These are phyloP conservation scores for Trifolium pratense DNA, from an alignment of 306 rosid species.

Conservation along the genomic window DNA sequence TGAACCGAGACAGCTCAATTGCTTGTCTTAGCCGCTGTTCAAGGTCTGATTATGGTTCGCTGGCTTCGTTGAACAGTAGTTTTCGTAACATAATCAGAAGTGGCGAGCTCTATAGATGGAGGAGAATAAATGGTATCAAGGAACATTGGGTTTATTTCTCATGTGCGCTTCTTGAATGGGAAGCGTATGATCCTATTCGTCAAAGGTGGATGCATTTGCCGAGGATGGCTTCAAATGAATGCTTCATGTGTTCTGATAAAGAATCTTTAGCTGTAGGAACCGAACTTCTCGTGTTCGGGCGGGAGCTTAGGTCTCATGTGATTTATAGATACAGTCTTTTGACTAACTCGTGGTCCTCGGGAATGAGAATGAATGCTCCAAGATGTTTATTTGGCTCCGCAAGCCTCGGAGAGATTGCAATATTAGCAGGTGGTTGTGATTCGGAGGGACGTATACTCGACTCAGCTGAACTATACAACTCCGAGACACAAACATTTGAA, in stretches of 20 bases:
- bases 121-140: constrained; percentile 68
- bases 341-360: constrained; percentile 88
- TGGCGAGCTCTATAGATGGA: constrained; percentile 79
- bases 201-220: constrained; percentile 88
- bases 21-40: constrained; percentile 81
- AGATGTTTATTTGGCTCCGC: constrained; percentile 97
- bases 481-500: constrained; percentile 79
- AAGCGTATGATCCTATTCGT: constrained; percentile 80
- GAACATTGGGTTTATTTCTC: constrained; percentile 96
- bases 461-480: constrained; percentile 82
- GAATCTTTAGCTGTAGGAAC: constrained; percentile 97
- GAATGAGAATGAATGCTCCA: constrained; percentile 81
- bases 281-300: constrained; percentile 93
- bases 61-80: constrained; percentile 72
- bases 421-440: constrained; percentile 94
- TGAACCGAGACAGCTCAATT: constrained; percentile 81
- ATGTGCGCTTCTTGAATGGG: constrained; percentile 83
- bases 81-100: constrained; percentile 65
- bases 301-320: constrained; percentile 68
- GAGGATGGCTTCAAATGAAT: constrained; percentile 80
- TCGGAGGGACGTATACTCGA: constrained; percentile 70
- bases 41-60: constrained; percentile 76
- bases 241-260: constrained; percentile 89
- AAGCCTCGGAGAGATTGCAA: constrained; percentile 85
- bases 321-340: constrained; percentile 80